Evolutionary conservation across 139 green algal genomes (phyloP).

Genomic region (Volvox africanus): DNA sequence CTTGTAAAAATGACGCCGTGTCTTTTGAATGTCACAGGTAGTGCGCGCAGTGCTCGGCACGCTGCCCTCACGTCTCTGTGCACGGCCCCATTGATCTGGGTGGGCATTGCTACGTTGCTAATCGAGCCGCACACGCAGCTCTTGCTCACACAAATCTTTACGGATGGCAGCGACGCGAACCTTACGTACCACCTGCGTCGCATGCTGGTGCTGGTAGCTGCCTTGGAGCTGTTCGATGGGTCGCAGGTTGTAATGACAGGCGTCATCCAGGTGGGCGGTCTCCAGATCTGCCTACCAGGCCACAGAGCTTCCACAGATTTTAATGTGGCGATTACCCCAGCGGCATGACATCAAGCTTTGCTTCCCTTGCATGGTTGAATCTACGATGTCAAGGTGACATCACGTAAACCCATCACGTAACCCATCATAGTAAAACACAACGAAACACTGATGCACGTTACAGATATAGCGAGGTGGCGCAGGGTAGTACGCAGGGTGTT

Average conservation of each 20-base stretch:
- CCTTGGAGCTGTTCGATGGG: slow-evolving; percentile 66
- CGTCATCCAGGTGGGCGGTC: slow-evolving; percentile 52
- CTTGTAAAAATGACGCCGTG: too few relatives aligned
- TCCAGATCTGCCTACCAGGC: not conserved
- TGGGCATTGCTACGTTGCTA: slow-evolving; percentile 55
- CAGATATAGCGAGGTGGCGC: not conserved
- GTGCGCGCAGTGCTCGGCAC: slow-evolving; percentile 1
- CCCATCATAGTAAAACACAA: not conserved
- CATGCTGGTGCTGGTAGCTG: slow-evolving; percentile 65
- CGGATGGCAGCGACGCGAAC: slow-evolving; percentile 51
- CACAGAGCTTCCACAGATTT: not conserved
- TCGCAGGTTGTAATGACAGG: slow-evolving; percentile 65
- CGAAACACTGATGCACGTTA: not conserved
- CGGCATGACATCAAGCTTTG: not conserved
- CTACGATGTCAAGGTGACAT: not conserved
- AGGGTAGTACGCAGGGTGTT: not conserved
- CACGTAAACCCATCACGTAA: not conserved
- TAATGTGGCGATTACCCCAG: not conserved
- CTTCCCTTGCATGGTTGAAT: not conserved
- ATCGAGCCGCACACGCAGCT: slow-evolving; percentile 54
- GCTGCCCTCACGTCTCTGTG: slow-evolving; percentile 28
- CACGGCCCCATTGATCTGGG: slow-evolving; percentile 57
- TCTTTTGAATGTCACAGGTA: too few relatives aligned
- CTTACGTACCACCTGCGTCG: slow-evolving; percentile 56
- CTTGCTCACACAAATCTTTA: slow-evolving; percentile 62